These are phyloP conservation scores for Wakefieldia striispora DNA, from an alignment of 768 basidiomycete species.

Conservation along the genomic window DNA sequence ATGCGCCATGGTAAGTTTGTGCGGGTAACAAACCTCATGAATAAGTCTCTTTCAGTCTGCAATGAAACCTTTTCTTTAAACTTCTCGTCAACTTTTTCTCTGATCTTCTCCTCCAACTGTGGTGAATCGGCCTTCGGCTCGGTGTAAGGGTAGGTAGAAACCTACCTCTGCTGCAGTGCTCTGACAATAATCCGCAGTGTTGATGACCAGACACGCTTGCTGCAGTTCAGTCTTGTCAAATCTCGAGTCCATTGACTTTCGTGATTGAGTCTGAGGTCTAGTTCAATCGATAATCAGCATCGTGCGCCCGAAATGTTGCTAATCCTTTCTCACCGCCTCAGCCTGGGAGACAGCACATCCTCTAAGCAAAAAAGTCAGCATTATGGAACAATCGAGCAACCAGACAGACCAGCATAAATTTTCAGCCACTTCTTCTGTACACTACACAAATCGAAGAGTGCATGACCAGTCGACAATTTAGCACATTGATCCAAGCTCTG, in stretches of 20 bases:
- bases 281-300: conserved; percentile 1
- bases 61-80: conserved; percentile 79
- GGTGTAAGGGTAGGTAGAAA: not conserved
- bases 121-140: not conserved
- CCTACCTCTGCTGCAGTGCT: conserved; percentile 82
- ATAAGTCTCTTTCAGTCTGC: conserved; percentile 83
- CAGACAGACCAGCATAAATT: conserved; percentile 78
- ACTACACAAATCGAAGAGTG: conserved; percentile 75
- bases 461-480: conserved; percentile 80
- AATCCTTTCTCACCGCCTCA: conserved; percentile 59
- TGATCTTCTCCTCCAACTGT: conserved; percentile 91
- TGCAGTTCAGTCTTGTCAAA: conserved; percentile 72
- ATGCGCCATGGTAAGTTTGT: not conserved
- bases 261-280: conserved; percentile 43
- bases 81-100: conserved; percentile 72
- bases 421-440: conserved; percentile 93
- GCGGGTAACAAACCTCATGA: conserved; percentile 63
- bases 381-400: not conserved
- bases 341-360: conserved; percentile 73
- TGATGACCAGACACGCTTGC: conserved; percentile 86
- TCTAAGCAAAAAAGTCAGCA: conserved; percentile 46
- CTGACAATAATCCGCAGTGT: conserved; percentile 97
- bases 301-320: not conserved
- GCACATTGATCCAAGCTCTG: conserved; percentile 95
- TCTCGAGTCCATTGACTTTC: conserved; percentile 79